These are phyloP conservation scores for Plasmodium gonderi DNA, from an alignment of 169 alveolate genomes.

Conservation along the genomic window DNA sequence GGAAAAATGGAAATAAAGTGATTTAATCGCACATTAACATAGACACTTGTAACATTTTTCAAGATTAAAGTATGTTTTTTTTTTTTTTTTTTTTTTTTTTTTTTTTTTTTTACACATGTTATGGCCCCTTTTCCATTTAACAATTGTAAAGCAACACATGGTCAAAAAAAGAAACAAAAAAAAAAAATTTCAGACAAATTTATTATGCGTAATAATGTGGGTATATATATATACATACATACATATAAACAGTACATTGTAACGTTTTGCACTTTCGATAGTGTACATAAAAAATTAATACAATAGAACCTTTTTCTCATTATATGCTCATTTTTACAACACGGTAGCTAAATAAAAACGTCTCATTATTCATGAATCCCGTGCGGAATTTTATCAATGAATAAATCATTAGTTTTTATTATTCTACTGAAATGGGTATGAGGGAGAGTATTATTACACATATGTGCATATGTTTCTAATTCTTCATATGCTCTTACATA, in stretches of 20 bases:
- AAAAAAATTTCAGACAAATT: background rate
- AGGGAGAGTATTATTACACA: background rate
- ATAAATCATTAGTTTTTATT: constrained; percentile 72
- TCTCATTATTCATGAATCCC: constrained; percentile 65
- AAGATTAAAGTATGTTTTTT: background rate
- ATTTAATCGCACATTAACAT: background rate
- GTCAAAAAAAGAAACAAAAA: background rate
- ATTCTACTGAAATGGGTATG: constrained; percentile 34
- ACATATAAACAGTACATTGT: background rate
- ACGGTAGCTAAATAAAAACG: constrained; percentile 67
- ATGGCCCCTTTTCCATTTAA: background rate
- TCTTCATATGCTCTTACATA: background rate
- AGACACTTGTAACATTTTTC: background rate
- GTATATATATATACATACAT: background rate
- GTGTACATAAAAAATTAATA: background rate
- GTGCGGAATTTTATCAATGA: constrained; percentile 48
- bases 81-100: background rate
- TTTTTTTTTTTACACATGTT: too few species aligned
- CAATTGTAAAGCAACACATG: background rate
- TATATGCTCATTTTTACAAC: constrained; percentile 2
- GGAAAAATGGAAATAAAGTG: background rate
- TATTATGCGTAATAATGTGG: background rate
- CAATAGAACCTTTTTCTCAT: background rate
- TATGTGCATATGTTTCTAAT: background rate
- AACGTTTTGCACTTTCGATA: background rate